Conservation (phyloP, 2,329 filamentous ascomycete species). For the Beauveria pseudobassiana region DNA sequence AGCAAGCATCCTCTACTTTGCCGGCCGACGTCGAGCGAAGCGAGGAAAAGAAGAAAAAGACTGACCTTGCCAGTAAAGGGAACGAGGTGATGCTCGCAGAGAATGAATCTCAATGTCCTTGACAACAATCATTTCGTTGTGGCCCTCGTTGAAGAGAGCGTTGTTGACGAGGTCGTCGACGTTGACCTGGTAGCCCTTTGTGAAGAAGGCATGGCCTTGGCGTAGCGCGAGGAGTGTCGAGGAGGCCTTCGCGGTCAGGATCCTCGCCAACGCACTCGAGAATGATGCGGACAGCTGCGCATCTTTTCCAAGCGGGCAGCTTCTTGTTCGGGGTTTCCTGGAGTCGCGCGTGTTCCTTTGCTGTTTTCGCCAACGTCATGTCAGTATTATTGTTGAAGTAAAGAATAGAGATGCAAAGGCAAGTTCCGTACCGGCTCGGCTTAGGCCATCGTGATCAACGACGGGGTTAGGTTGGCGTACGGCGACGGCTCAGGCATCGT, state of each 20-base stretch:
- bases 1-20: not conserved
- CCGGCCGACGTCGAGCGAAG: not conserved
- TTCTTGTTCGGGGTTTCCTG: slow-evolving; percentile 43
- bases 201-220: slow-evolving; percentile 91
- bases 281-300: slow-evolving; percentile 56
- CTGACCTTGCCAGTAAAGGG: slow-evolving; percentile 87
- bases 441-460: slow-evolving; percentile 56
- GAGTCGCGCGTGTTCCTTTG: slow-evolving; percentile 54
- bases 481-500: slow-evolving; percentile 39
- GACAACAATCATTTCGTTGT: slow-evolving; percentile 95
- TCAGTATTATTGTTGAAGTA: no score
- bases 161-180: slow-evolving; percentile 84
- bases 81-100: slow-evolving; percentile 96
- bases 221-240: slow-evolving; percentile 73
- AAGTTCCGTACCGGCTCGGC: slow-evolving; percentile 42
- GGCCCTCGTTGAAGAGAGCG: slow-evolving; percentile 92
- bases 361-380: slow-evolving; percentile 24
- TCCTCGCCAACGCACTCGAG: slow-evolving; percentile 65
- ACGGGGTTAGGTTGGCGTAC: slow-evolving; percentile 48
- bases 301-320: slow-evolving; percentile 49
- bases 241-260: slow-evolving; percentile 55
- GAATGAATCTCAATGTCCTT: slow-evolving; percentile 96
- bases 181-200: slow-evolving; percentile 94
- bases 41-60: slow-evolving; percentile 12
- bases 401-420: not conserved